Conservation (phyloP, 192 early-diverging fungal genomes). For the Entomortierella chlamydospora region DNA sequence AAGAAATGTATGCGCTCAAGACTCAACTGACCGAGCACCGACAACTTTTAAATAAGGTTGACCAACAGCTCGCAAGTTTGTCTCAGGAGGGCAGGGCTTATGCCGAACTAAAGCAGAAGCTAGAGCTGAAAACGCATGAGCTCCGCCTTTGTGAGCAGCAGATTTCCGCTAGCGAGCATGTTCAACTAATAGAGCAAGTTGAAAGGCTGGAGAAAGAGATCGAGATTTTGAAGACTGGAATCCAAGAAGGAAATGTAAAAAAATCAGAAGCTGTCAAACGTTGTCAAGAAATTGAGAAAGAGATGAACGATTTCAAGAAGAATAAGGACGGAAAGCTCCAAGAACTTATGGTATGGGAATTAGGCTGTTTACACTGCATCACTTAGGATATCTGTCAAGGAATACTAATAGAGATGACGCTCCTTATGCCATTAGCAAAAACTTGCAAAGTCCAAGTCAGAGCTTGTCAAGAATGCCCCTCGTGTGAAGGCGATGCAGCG, state of each 20-base stretch:
- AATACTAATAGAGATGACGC: background rate
- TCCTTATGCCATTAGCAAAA: conserved; percentile 62
- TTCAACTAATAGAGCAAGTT: conserved; percentile 65
- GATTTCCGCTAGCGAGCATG: conserved; percentile 74
- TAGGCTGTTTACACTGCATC: background rate
- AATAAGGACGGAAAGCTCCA: conserved; percentile 92
- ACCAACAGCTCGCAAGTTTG: conserved; percentile 64
- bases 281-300: conserved; percentile 75
- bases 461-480: conserved; percentile 65
- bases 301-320: conserved; percentile 91
- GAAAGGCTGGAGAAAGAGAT: conserved; percentile 68
- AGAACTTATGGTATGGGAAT: conserved; percentile 70
- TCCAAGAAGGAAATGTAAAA: conserved; percentile 57
- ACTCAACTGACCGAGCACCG: conserved; percentile 61
- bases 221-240: conserved; percentile 55
- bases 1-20: conserved; percentile 75
- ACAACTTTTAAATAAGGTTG: conserved; percentile 61
- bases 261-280: conserved; percentile 63
- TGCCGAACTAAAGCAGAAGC: conserved; percentile 67
- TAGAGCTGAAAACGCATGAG: conserved; percentile 86
- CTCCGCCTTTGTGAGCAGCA: conserved; percentile 78
- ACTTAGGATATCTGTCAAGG: background rate
- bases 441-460: conserved; percentile 71
- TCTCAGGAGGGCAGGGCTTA: conserved; percentile 69
- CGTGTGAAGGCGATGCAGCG: conserved; percentile 73